Percentiles rank a stretch among this genome's conserved stretches.
Conservation (phyloP, 1,284 basidiomycete species). For the Melampsora larici-populina region DNA sequence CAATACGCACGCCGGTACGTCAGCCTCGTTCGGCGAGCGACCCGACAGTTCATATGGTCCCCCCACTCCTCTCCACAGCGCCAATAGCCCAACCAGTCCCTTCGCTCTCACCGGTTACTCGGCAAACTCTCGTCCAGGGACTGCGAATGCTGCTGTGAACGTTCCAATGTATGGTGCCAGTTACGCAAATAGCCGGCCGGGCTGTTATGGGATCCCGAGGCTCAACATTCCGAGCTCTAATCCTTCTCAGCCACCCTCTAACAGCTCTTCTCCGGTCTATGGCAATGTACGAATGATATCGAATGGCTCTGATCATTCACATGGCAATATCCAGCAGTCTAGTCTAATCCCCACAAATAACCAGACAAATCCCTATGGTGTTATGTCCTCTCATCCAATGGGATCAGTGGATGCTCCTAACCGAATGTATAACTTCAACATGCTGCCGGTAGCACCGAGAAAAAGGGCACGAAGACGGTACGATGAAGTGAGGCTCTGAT, state of each 20-base stretch:
- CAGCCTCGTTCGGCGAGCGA: slow-evolving; percentile 7
- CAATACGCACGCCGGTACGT: slow-evolving; percentile 26
- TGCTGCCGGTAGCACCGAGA: slow-evolving; percentile 57
- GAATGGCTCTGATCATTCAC: neutral
- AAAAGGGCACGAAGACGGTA: slow-evolving; percentile 75
- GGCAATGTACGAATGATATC: neutral
- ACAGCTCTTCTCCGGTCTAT: slow-evolving; percentile 2
- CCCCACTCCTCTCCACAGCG: neutral
- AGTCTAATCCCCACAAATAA: neutral
- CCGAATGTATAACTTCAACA: slow-evolving; percentile 36
- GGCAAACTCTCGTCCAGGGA: neutral
- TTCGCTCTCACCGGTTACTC: neutral
- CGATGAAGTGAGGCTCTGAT: slow-evolving; percentile 61
- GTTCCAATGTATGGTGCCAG: neutral
- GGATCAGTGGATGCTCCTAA: neutral
- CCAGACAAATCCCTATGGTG: neutral
- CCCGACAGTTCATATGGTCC: neutral
- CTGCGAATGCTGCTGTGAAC: neutral
- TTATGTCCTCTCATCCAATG: neutral
- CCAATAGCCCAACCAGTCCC: neutral
- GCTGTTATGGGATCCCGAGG: neutral
- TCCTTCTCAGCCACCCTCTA: neutral
- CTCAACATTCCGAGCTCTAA: neutral
- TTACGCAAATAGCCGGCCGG: neutral
- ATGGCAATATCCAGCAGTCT: neutral